phyloP scores from a whole-genome alignment of 23 red algal genomes.

The Chondrus crispus region DNA sequence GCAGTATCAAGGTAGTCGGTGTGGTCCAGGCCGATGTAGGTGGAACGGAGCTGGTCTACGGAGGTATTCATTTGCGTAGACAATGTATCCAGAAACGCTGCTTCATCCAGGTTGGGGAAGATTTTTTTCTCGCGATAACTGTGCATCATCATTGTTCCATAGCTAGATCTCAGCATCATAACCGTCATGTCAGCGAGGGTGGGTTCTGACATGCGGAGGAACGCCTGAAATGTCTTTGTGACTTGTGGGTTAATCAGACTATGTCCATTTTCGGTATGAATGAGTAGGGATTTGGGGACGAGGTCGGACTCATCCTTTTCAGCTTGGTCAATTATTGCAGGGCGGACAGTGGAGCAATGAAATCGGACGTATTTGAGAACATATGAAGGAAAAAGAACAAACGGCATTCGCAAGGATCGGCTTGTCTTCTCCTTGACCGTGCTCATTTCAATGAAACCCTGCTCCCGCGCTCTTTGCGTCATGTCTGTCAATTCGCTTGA shows the following conservation, averaged over 20 bases:
- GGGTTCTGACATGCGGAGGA: neutral
- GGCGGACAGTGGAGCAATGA: neutral
- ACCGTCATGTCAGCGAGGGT: neutral
- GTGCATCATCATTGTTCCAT: constrained; percentile 14
- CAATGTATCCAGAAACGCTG: constrained; percentile 2
- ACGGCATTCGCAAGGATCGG: neutral
- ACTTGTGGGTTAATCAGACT: neutral
- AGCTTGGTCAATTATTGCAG: neutral
- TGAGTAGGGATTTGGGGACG: neutral
- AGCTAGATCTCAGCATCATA: constrained; percentile 19
- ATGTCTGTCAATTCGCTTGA: neutral
- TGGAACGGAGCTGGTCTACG: constrained; percentile 1
- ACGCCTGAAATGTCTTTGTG: neutral
- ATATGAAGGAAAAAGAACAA: neutral
- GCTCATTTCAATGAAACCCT: neutral
- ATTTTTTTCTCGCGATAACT: neutral
- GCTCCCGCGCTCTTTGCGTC: too few species aligned
- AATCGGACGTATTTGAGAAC: neutral
- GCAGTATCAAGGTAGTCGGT: too few species aligned
- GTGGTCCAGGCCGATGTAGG: too few species aligned
- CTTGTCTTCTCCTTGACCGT: constrained; percentile 7
- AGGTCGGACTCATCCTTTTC: neutral
- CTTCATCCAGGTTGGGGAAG: neutral
- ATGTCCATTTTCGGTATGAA: neutral
- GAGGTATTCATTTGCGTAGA: constrained; percentile 32